phyloP scores from a whole-genome alignment of 2,329 filamentous ascomycete genomes.

The Penicillium sp. region DNA sequence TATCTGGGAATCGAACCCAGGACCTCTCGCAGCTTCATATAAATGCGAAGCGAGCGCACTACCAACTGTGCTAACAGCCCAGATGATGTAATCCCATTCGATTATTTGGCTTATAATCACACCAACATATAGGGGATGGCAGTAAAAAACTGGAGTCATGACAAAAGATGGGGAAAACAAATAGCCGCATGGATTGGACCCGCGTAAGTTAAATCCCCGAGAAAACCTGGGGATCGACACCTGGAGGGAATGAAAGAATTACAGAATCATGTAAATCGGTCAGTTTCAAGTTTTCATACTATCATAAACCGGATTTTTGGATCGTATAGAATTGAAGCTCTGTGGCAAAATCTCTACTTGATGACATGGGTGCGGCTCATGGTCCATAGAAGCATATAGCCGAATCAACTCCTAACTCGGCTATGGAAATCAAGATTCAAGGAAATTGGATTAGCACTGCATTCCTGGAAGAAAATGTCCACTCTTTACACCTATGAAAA shows the following conservation, averaged over 20 bases:
- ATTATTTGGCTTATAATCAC: no score
- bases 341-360: not conserved
- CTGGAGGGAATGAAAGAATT: not conserved
- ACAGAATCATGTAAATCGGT: not conserved
- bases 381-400: slow-evolving; percentile 5
- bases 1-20: slow-evolving; percentile 45
- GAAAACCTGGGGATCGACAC: not conserved
- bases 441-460: slow-evolving; percentile 23
- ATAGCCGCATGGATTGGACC: slow-evolving; percentile 11
- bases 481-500: slow-evolving; percentile 32
- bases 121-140: not conserved
- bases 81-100: not conserved
- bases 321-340: not conserved
- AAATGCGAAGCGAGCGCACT: not conserved
- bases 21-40: slow-evolving; percentile 9
- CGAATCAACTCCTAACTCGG: slow-evolving; percentile 4
- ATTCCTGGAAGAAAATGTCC: slow-evolving; percentile 27
- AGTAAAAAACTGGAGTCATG: not conserved
- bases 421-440: not conserved
- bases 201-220: slow-evolving; percentile 2
- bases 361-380: not conserved
- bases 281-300: not conserved
- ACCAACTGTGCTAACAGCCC: slow-evolving; percentile 9
- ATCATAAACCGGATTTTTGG: not conserved
- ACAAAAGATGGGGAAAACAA: slow-evolving; percentile 11